Base-by-base conservation (phyloP, 139 green algal genomes). In the Haematococcus sp. region DNA sequence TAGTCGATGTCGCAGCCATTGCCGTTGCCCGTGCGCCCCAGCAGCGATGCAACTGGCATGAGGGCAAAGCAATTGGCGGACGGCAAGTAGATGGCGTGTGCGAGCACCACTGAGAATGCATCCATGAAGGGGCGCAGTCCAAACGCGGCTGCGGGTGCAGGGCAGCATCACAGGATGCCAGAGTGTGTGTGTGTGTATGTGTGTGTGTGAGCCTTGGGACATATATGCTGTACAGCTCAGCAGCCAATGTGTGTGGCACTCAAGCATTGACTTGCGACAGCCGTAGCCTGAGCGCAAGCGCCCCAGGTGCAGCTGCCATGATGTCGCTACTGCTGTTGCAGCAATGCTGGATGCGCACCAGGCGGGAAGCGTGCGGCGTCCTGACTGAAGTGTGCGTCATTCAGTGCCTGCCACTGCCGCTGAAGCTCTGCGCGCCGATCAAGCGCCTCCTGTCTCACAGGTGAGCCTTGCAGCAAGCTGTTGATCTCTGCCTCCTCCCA, bases 1-100 rank as follows among this genome's bases (percentile, higher is more conserved):
- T 95, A 97, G 79, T 97, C 93, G 60, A 97, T n/a, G 52, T 63
- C 33, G 78, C 87, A 75, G 74, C 88, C 59, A 70, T 76, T 76
- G 54, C 63, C 54, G 75, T 85, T 88, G 51, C 89, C 86, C 0
- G 89, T 92, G 66, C 86, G 82, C 0, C 49, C 46, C 43, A 93
- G 67, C 13, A 52, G 56, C 2, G 63, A 79, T 13, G 86, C 71
- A 16, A 94, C 23, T 1, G 94, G 94, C 78, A 98, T 80, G 44
- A 99, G 74, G 11, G 95, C 95, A 86, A 98, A 98, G 81, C 89
- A 93, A 43, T 87, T 63, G 5, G 92, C 95, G 23, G 86, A 81
- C 11, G 91, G 90, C 20, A 99, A 87, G 83, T 95, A 99, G 9
- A 79, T 54, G 0, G 91, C 84, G 31, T 83, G 68, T 0, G 85